These are phyloP conservation scores for Fusarium newnesense DNA, from an alignment of 2,329 filamentous ascomycete species.

Conservation along the genomic window DNA sequence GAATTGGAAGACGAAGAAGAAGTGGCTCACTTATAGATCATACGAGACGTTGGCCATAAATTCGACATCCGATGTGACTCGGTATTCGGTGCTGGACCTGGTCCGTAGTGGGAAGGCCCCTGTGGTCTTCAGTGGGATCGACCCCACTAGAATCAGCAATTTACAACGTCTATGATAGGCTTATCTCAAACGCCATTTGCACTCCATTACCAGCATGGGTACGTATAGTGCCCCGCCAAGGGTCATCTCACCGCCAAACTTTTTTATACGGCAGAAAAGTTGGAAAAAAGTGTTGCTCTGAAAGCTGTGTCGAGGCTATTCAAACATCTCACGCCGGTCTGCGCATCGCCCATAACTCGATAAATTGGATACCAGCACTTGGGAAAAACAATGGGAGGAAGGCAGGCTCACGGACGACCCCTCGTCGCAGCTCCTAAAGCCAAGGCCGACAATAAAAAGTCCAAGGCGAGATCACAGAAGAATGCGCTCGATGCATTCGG, in stretches of 20 bases:
- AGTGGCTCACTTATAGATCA: constrained; percentile 32
- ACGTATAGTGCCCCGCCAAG: constrained; percentile 40
- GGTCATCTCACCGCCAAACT: constrained; percentile 41
- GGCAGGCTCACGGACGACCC: constrained; percentile 67
- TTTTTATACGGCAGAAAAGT: constrained; percentile 44
- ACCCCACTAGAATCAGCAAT: constrained; percentile 30
- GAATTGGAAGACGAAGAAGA: constrained; percentile 12
- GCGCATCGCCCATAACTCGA: constrained; percentile 19
- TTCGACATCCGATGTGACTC: constrained; percentile 37
- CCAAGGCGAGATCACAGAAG: constrained; percentile 60
- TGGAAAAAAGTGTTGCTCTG: constrained; percentile 34
- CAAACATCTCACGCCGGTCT: constrained; percentile 24
- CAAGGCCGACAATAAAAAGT: constrained; percentile 51
- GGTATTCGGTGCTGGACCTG: constrained; percentile 29
- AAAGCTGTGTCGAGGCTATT: background rate
- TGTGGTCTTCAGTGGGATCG: background rate
- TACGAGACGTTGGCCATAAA: constrained; percentile 31
- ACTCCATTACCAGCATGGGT: constrained; percentile 20
- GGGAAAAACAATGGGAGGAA: constrained; percentile 61
- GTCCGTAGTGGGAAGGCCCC: constrained; percentile 14
- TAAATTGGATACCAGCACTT: background rate
- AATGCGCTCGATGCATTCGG: constrained; percentile 68
- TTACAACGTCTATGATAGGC: constrained; percentile 47
- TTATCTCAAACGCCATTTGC: constrained; percentile 25
- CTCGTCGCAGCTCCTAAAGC: constrained; percentile 54